These are phyloP conservation scores for Coprinopsis strossmayeri DNA, from an alignment of 768 basidiomycete genomes.

Conservation along the genomic window DNA sequence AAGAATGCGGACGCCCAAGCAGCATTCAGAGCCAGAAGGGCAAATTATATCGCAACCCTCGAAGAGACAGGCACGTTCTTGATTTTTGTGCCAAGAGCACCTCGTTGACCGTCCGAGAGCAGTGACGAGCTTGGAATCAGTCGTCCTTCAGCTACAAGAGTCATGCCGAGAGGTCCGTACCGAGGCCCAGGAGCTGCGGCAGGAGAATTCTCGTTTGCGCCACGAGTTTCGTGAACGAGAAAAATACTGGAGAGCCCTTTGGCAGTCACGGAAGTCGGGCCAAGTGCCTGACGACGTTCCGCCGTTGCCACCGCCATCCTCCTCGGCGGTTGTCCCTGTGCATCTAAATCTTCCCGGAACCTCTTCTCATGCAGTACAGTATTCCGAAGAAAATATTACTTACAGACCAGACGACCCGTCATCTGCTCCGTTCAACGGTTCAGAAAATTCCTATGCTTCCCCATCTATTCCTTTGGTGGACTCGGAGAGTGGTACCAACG, in stretches of 20 bases:
- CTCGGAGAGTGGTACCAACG: conserved; percentile 12
- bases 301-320: conserved; percentile 40
- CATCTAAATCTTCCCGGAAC: conserved; percentile 11
- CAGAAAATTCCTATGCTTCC: conserved; percentile 30
- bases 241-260: conserved; percentile 65
- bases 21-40: conserved; percentile 73
- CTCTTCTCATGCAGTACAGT: conserved; percentile 32
- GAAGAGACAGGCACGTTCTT: conserved; percentile 61
- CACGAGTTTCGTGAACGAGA: conserved; percentile 67
- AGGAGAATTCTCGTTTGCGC: conserved; percentile 59
- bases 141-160: conserved; percentile 78
- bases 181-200: conserved; percentile 55
- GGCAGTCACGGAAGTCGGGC: conserved; percentile 55
- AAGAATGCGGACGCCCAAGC: conserved; percentile 90
- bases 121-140: conserved; percentile 83
- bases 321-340: conserved; percentile 17
- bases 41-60: conserved; percentile 82
- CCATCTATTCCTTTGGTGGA: conserved; percentile 35
- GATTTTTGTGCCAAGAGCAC: conserved; percentile 9
- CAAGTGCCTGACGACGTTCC: conserved; percentile 44
- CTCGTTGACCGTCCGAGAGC: conserved; percentile 15
- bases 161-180: conserved; percentile 63
- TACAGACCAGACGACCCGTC: conserved; percentile 49
- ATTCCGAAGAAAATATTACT: conserved; percentile 30
- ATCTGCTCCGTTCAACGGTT: conserved; percentile 38